Percentiles rank a stretch among this genome's conserved stretches.
phyloP scores from a whole-genome alignment of 164 flowering plant genomes.

The Aristolochia contorta region DNA sequence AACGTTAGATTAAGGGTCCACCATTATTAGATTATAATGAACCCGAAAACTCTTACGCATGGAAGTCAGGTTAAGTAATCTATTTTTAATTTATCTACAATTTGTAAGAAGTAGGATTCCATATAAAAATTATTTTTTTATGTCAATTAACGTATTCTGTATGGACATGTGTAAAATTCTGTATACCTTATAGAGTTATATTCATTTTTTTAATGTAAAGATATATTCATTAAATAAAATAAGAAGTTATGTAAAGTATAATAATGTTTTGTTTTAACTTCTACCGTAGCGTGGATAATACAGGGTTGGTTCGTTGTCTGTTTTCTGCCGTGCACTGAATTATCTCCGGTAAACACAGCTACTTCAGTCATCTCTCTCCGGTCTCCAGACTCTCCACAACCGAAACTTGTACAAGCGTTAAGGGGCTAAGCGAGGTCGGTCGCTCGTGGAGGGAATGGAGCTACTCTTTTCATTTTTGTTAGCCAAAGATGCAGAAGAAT shows the following conservation, averaged over 20 bases:
- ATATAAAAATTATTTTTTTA: neutral
- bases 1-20: no score
- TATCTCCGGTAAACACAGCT: no score
- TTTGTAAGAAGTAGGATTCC: no score
- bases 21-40: no score
- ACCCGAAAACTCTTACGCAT: no score
- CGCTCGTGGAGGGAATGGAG: neutral
- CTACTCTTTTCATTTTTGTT: neutral
- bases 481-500: neutral
- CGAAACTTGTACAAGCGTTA: neutral
- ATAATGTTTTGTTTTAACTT: no score
- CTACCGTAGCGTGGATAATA: neutral
- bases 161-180: neutral
- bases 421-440: neutral
- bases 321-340: neutral
- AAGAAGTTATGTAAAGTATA: no score
- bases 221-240: neutral
- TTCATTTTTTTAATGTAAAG: no score
- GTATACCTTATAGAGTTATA: neutral
- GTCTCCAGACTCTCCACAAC: neutral
- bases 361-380: neutral
- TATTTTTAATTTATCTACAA: no score
- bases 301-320: neutral
- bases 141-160: neutral
- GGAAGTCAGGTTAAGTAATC: no score